Evolutionary conservation across 2,329 filamentous ascomycete species (phyloP), one percentile per base, ranked within the genome.

Genomic region (Colletotrichum falcatum): DNA sequence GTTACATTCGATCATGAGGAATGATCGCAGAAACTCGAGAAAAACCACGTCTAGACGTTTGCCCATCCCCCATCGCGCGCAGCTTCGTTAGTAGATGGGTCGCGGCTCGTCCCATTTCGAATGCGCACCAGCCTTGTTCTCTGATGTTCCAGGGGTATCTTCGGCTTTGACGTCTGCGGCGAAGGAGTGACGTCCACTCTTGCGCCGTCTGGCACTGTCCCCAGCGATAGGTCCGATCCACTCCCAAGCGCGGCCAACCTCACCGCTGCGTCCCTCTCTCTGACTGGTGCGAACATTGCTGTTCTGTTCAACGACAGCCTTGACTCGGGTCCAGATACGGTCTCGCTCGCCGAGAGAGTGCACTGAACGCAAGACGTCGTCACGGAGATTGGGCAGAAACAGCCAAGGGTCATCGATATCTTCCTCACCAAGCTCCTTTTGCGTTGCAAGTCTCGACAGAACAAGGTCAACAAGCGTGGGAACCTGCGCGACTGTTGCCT

Each of bases 231-330:
- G 87, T 1, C 90, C 90, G 72, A 92, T 91, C 90, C 90, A 92
- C 77, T 92, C 90, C 90, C 90, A 92, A 1, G 89, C 90, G 35
- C 89, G 84, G 35, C 88, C 89, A 37, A 92, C 86, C 76, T 92
- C 90, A 42, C 90, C 90, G 74, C 86, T 91, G 63, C 85, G 82
- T 56, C 91, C 81, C 87, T 92, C 83, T 84, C 94, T 83, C 87
- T 95, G 81, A 82, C 87, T 85, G 0, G 88, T 93, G 51, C 96
- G 88, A 20, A 99, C 92, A 77, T 99, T 99, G 71, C 93, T 92
- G 79, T 99, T 99, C 80, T 91, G 91, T 81, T 99, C 96, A 0
- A 99, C 95, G 62, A 98, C 92, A 61, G 86, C 89, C 74, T 90
- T 88, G 26, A 99, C 96, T 60, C 90, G 89, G 73, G 90, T 87